A percentile compares a stretch with the other conserved stretches of the same genome.
Evolutionary conservation across 768 basidiomycete species (phyloP).

Genomic region (Boletus sensibilis): DNA sequence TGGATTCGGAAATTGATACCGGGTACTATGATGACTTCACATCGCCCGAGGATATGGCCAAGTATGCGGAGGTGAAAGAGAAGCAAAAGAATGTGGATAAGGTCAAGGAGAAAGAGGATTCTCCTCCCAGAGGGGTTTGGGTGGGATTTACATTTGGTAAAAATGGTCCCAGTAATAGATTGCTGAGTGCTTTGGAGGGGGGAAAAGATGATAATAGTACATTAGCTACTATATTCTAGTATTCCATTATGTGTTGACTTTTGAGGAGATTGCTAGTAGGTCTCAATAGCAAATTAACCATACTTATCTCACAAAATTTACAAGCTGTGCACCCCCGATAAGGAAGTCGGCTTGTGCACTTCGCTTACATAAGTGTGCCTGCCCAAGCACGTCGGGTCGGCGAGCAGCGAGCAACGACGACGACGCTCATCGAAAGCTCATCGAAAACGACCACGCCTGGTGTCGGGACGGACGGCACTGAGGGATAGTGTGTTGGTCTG

Average conservation of each 20-base stretch:
- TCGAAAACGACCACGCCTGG: too few relatives aligned
- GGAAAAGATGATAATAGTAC: conserved; percentile 48
- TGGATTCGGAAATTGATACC: conserved; percentile 93
- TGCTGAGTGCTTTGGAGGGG: conserved; percentile 27
- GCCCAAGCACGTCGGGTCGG: too few relatives aligned
- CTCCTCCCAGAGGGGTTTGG: conserved; percentile 74
- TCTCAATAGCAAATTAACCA: too few relatives aligned
- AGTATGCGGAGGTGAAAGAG: conserved; percentile 97
- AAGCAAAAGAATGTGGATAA: conserved; percentile 93
- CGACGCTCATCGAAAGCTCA: too few relatives aligned
- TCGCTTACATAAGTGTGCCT: too few relatives aligned
- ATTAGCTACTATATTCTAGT: conserved; percentile 59
- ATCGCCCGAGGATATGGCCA: conserved; percentile 91
- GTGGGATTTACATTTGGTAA: conserved; percentile 92
- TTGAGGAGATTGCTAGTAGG: too few relatives aligned
- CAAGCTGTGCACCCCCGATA: too few relatives aligned
- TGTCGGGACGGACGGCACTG: too few relatives aligned
- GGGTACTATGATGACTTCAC: conserved; percentile 95
- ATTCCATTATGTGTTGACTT: neutral
- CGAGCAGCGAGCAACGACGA: too few relatives aligned
- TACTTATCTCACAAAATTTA: too few relatives aligned
- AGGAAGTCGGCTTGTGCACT: too few relatives aligned
- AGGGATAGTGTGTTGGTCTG: too few relatives aligned
- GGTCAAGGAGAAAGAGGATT: conserved; percentile 85
- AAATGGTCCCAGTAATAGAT: conserved; percentile 62